Conservation (phyloP, 208 protist species). For the Naegleria lovaniensis region DNA sequence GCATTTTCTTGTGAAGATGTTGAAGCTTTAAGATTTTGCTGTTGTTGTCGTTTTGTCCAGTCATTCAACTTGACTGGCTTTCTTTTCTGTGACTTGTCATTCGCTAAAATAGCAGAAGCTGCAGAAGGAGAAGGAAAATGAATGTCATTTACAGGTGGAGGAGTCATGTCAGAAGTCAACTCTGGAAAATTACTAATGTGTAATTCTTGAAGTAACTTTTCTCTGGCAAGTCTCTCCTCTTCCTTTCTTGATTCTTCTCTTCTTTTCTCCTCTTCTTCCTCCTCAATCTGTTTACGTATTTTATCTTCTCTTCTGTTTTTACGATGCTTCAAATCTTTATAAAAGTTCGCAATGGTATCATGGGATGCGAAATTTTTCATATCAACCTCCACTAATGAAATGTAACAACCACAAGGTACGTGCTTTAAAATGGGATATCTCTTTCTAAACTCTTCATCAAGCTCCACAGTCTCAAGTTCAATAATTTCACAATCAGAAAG, state of each 20-base stretch:
- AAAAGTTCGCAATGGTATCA: neutral
- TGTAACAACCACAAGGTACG: neutral
- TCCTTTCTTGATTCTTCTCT: neutral
- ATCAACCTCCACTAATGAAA: neutral
- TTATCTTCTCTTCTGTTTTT: neutral
- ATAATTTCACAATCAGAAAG: neutral
- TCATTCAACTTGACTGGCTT: neutral
- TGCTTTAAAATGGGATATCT: neutral
- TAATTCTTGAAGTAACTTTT: neutral
- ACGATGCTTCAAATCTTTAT: neutral
- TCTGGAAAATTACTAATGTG: slow-evolving; percentile 5
- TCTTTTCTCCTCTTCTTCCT: neutral
- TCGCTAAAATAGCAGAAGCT: no score
- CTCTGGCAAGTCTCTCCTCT: neutral
- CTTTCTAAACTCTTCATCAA: neutral
- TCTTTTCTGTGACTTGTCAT: neutral
- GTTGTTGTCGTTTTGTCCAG: neutral
- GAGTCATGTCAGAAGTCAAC: neutral
- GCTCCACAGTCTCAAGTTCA: neutral
- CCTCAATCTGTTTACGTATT: neutral
- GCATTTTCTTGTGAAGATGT: neutral
- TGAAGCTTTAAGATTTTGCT: neutral
- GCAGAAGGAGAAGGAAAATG: neutral
- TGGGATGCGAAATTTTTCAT: neutral
- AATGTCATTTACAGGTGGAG: neutral